These are phyloP conservation scores for Kingdonia uniflora DNA, from an alignment of 164 flowering plant species.

Conservation along the genomic window DNA sequence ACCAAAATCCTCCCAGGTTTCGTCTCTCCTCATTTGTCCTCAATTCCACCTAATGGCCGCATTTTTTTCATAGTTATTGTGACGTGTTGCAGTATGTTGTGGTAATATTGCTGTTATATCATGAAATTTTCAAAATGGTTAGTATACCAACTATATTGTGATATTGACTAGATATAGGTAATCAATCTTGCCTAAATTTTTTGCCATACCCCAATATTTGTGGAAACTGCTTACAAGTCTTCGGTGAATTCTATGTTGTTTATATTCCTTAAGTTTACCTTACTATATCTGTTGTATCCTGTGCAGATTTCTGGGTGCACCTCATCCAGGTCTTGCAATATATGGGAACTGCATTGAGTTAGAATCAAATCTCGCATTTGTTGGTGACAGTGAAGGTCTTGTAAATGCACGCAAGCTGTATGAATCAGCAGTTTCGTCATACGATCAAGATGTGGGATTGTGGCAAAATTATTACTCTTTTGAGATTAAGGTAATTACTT, in stretches of 20 bases:
- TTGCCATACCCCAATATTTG: not conserved
- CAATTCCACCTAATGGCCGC: too few relatives aligned
- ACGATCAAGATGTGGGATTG: slow-evolving; percentile 44
- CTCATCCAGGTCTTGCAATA: slow-evolving; percentile 62
- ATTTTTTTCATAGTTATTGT: too few relatives aligned
- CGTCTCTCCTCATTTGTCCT: too few relatives aligned
- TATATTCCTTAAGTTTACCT: not conserved
- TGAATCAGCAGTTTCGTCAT: slow-evolving; percentile 65
- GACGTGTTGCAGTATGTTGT: too few relatives aligned
- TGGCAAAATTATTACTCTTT: slow-evolving; percentile 66
- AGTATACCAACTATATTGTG: too few relatives aligned
- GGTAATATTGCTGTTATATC: too few relatives aligned
- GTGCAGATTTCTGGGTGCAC: slow-evolving; percentile 63
- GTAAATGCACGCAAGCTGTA: slow-evolving; percentile 57
- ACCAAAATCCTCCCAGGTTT: too few relatives aligned
- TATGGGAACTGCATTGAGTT: slow-evolving; percentile 65
- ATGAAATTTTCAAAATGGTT: too few relatives aligned
- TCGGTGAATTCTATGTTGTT: not conserved
- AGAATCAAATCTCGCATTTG: slow-evolving; percentile 59
- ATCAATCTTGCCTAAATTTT: not conserved
- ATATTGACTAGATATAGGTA: not conserved
- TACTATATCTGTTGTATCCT: not conserved
- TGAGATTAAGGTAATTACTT: slow-evolving; percentile 58
- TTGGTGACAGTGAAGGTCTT: slow-evolving; percentile 48
- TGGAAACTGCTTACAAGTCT: not conserved